Conservation (phyloP, 2,329 filamentous ascomycete genomes). For the Pyrenophora graminea region DNA sequence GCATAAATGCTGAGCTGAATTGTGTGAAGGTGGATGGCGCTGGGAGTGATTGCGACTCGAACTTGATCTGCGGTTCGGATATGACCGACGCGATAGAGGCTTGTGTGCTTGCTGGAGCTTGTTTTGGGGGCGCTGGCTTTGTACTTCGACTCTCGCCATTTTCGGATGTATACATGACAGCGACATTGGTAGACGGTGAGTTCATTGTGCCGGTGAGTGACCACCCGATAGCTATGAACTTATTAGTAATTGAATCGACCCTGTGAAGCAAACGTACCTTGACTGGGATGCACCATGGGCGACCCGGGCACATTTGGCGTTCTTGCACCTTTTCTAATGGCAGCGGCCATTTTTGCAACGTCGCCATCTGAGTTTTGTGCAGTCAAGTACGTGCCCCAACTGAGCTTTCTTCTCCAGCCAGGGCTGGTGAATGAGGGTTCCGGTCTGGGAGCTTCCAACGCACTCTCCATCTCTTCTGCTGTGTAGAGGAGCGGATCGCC, state of each 20-base stretch:
- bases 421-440: conserved; percentile 57
- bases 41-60: conserved; percentile 28
- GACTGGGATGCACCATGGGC: conserved; percentile 55
- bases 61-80: conserved; percentile 35
- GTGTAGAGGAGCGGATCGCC: conserved; percentile 72
- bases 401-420: conserved; percentile 55
- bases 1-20: conserved; percentile 38
- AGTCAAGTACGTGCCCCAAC: conserved; percentile 50
- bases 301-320: conserved; percentile 47
- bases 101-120: conserved; percentile 24
- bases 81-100: conserved; percentile 41
- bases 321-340: conserved; percentile 36
- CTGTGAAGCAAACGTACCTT: conserved; percentile 46
- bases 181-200: conserved; percentile 80
- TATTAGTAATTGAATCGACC: conserved; percentile 12
- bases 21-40: conserved; percentile 29
- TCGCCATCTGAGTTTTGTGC: conserved; percentile 38
- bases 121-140: conserved; percentile 27
- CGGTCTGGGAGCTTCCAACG: conserved; percentile 58
- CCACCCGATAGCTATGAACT: conserved; percentile 70
- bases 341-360: conserved; percentile 37
- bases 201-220: conserved; percentile 87
- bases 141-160: conserved; percentile 31
- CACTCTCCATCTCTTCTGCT: conserved; percentile 76
- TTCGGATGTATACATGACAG: conserved; percentile 73